A percentile compares a stretch with the other conserved stretches of the same genome.
Conservation (phyloP, 805 yeast genomes). For the Ogataea angusta region DNA sequence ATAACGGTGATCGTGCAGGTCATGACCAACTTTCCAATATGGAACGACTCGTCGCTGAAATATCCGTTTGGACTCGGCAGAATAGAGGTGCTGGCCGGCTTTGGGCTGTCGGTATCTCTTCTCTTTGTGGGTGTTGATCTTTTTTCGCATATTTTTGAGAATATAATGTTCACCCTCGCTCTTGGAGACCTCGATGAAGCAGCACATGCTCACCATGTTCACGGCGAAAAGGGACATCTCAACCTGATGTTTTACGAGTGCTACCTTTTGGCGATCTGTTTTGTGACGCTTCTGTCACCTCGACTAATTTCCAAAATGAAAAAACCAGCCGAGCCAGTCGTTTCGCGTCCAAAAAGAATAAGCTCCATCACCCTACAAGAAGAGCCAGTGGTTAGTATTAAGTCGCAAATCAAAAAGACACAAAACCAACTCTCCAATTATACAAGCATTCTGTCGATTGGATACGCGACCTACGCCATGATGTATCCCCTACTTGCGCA, state of each 20-base stretch:
- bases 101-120: conserved; percentile 79
- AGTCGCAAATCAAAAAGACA: conserved; percentile 9
- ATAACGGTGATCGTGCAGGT: conserved; percentile 69
- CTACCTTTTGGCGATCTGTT: conserved; percentile 24
- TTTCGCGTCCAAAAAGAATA: conserved; percentile 22
- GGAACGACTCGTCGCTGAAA: conserved; percentile 77
- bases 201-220: conserved; percentile 31
- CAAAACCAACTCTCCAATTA: conserved; percentile 34
- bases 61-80: conserved; percentile 95
- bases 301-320: conserved; percentile 17
- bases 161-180: conserved; percentile 45
- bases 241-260: conserved; percentile 30
- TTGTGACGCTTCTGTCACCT: conserved; percentile 35
- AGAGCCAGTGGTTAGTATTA: conserved; percentile 19
- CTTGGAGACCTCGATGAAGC: conserved; percentile 30
- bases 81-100: conserved; percentile 81
- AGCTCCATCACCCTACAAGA: conserved; percentile 27
- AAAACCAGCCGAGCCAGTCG: conserved; percentile 7
- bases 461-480: conserved; percentile 31
- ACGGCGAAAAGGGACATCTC: conserved; percentile 21
- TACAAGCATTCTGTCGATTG: conserved; percentile 43
- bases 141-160: conserved; percentile 83
- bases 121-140: conserved; percentile 90
- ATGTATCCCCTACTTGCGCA: conserved; percentile 26
- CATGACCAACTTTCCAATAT: conserved; percentile 87